Evolutionary conservation across 1,139 yeast species (phyloP).

Genomic region (Debaryomyces udenii): DNA sequence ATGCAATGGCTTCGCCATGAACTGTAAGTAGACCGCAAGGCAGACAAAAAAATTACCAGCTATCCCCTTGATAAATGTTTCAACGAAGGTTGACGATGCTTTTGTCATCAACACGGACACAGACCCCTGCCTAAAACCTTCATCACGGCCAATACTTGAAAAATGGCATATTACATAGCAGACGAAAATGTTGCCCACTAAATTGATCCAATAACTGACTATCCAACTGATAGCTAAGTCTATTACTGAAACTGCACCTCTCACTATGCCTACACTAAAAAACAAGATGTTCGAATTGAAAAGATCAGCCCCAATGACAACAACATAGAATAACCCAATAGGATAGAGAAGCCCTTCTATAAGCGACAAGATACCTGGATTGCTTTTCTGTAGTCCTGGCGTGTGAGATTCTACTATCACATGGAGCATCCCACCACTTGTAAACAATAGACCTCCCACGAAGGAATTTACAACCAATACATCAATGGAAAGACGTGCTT

Average conservation of each 20-base stretch:
- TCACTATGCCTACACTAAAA: constrained; percentile 64
- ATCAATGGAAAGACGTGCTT: constrained; percentile 64
- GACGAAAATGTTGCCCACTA: constrained; percentile 65
- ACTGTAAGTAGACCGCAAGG: constrained; percentile 71
- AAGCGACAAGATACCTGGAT: constrained; percentile 58
- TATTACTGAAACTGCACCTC: constrained; percentile 67
- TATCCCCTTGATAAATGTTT: constrained; percentile 64
- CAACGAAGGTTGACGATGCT: constrained; percentile 50
- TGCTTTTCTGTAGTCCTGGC: constrained; percentile 38
- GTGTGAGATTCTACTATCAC: constrained; percentile 57
- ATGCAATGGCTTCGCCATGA: constrained; percentile 79
- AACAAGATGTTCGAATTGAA: constrained; percentile 73
- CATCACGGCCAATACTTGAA: constrained; percentile 49
- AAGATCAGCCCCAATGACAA: constrained; percentile 71
- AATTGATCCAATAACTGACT: constrained; percentile 68
- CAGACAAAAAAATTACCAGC: constrained; percentile 80
- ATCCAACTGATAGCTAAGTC: constrained; percentile 69
- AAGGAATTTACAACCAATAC: constrained; percentile 62
- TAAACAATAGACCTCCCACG: constrained; percentile 69
- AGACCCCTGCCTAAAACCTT: constrained; percentile 49
- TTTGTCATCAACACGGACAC: constrained; percentile 50
- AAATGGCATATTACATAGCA: constrained; percentile 62
- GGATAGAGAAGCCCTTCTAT: constrained; percentile 64
- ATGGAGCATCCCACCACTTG: constrained; percentile 74
- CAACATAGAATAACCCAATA: constrained; percentile 72